Percentiles rank a stretch among this genome's conserved stretches.
phyloP scores from a whole-genome alignment of 1,139 yeast species.

The Yamadazyma atlantica region DNA sequence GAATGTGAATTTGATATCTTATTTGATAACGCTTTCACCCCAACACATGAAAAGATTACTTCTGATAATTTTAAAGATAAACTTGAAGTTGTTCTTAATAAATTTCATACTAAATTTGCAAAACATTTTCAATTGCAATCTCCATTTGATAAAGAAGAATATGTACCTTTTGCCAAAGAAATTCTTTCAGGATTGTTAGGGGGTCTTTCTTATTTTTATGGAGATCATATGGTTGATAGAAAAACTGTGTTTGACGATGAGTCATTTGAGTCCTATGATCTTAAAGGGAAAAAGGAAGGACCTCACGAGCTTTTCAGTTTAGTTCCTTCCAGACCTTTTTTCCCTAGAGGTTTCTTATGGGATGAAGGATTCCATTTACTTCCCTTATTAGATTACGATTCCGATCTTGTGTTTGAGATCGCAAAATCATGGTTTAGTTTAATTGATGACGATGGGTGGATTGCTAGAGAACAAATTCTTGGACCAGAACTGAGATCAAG shows the following conservation, averaged over 20 bases:
- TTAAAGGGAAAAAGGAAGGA: slow-evolving; percentile 58
- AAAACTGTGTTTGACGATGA: slow-evolving; percentile 66
- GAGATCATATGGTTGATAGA: slow-evolving; percentile 84
- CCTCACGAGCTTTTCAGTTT: slow-evolving; percentile 74
- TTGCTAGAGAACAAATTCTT: slow-evolving; percentile 90
- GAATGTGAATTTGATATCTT: slow-evolving; percentile 74
- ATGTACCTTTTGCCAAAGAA: slow-evolving; percentile 68
- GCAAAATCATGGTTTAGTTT: slow-evolving; percentile 83
- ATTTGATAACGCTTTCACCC: slow-evolving; percentile 50
- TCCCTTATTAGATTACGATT: slow-evolving; percentile 79
- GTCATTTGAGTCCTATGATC: slow-evolving; percentile 53
- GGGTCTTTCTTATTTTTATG: slow-evolving; percentile 86
- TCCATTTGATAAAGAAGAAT: slow-evolving; percentile 52
- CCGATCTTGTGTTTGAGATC: slow-evolving; percentile 80
- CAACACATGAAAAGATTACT: slow-evolving; percentile 39
- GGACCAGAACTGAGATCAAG: slow-evolving; percentile 89
- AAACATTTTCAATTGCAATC: slow-evolving; percentile 50
- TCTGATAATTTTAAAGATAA: slow-evolving; percentile 39
- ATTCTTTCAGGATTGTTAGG: slow-evolving; percentile 82
- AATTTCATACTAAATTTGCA: slow-evolving; percentile 58
- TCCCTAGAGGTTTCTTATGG: slow-evolving; percentile 98
- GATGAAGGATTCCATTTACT: slow-evolving; percentile 96
- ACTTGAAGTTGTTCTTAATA: slow-evolving; percentile 34
- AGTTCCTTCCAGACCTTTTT: slow-evolving; percentile 91
- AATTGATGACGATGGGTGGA: slow-evolving; percentile 93